These are phyloP conservation scores for Hyphopichia wangnamkhiaoensis DNA, from an alignment of 1,139 yeast species.

Conservation along the genomic window DNA sequence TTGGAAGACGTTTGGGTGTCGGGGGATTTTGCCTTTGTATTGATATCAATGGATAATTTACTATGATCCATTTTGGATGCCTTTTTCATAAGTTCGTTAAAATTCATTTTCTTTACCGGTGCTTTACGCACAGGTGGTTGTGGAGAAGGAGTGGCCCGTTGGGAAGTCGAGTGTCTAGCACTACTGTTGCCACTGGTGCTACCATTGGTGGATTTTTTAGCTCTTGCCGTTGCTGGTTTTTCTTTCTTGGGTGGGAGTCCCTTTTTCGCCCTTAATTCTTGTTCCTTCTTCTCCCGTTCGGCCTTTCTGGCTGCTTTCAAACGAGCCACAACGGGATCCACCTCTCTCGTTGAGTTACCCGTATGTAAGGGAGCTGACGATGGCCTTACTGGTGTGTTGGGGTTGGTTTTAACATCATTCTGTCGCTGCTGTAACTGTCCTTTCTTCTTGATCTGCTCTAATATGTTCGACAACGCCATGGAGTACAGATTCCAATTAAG, in stretches of 20 bases:
- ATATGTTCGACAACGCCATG: conserved; percentile 20
- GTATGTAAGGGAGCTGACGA: neutral
- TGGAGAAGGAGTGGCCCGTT: conserved; percentile 1
- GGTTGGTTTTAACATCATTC: neutral
- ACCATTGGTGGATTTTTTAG: conserved; percentile 1
- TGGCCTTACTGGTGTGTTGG: no score
- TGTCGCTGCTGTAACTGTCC: conserved; percentile 22
- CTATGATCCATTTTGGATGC: conserved; percentile 58
- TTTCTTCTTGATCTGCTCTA: conserved; percentile 32
- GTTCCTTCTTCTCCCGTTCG: conserved; percentile 51
- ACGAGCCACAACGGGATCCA: conserved; percentile 59
- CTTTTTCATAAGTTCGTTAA: conserved; percentile 68
- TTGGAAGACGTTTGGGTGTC: conserved; percentile 20
- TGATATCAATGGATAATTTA: conserved; percentile 39
- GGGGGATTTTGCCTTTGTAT: conserved; percentile 34
- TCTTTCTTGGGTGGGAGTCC: conserved; percentile 28
- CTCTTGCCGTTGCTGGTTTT: conserved; percentile 13
- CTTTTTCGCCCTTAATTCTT: conserved; percentile 30
- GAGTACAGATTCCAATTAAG: no score
- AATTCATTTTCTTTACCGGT: conserved; percentile 52
- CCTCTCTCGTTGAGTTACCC: conserved; percentile 11
- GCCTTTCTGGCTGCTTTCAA: conserved; percentile 64
- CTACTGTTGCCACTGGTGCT: neutral
- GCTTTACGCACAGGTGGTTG: conserved; percentile 9
- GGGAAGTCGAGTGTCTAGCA: neutral